Base-by-base conservation (phyloP, 139 green algal species). In the Gonium pectorale region DNA sequence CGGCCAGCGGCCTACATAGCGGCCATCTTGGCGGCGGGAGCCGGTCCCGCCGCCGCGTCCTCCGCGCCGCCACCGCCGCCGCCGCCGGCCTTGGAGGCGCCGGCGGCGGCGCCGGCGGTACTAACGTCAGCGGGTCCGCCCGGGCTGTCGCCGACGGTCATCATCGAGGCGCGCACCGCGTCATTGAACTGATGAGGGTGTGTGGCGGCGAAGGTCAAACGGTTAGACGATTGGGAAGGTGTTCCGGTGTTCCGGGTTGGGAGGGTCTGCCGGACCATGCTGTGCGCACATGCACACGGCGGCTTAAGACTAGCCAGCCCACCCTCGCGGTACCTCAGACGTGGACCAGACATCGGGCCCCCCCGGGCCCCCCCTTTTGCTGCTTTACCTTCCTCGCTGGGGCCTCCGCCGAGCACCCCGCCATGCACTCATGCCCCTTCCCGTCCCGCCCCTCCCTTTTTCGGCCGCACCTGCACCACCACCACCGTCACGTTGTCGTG, bases 401-500 rank as follows among this genome's bases (percentile, higher is more conserved):
- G n/a, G n/a, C n/a, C n/a, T n/a, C n/a, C n/a, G n/a, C 35, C 35
- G 1, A 3, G 8, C 6, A 68, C 62, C 31, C 29, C 62, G 62
- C 7, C 3, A 41, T 66, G 24, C 24, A 66, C 15, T 31, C 56
- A 13, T 56, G 13, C 21, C 21, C 41, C 4, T 64, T 29, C 22
- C 56, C 56, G 27, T 41, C 49, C 35, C n/a, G 3, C 70, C 51
- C 3, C n/a, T n/a, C n/a, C n/a, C n/a, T n/a, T n/a, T n/a, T n/a
- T n/a, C n/a, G n/a, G n/a, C n/a, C n/a, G n/a, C 40, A 81, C 56
- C 62, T 84, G 78, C 26, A 84, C 78, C 0, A 84, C 63, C 1
- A 89, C 68, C 41, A 77, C 77, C 1, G 85, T 89, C 5, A 85
- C 51, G 59, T 89, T 89, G 78, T 89, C 85, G 46, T 89, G 82